Base-by-base conservation (phyloP, 139 green algal species). In the Chlorella ohadii region DNA sequence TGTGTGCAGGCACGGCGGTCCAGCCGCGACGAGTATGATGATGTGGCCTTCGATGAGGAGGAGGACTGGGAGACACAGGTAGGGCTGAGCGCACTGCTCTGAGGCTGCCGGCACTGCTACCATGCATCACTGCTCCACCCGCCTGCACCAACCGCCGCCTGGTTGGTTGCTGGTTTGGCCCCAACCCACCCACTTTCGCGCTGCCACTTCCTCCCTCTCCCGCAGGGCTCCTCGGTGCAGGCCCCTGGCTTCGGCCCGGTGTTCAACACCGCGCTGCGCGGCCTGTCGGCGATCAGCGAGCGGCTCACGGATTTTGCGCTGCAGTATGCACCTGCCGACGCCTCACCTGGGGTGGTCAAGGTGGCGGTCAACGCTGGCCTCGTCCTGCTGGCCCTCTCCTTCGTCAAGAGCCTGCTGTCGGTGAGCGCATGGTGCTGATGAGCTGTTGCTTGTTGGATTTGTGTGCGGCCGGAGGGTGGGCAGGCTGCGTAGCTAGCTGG, bases 341-440 rank as follows among this genome's bases (percentile, higher is more conserved):
- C 44, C 9, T 84, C 85, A 0, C 70, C 70, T 19, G 72, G 34
- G 1, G 80, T 79, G 36, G 89, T 93, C n/a, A 67, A 71, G 28
- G 72, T 81, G 38, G 85, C 79, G 23, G 88, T 93, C 15, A 84
- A 72, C 33, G 89, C 77, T 5, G 88, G 78, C 7, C 74, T 92
- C 15, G 36, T 92, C 1, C 73, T 93, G 27, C 9, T 89, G n/a
- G 67, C 83, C 3, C 70, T 93, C 0, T 85, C 82, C n/a, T 86
- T 93, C 75, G 89, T 86, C 27, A 90, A 88, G 74, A 89, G 89
- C 79, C 31, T 93, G 1, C 57, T 93, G 4, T 85, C 77, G 83
- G 82, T 93, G 68, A 85, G 88, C 6, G 51, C 9, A 16, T 6
- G 44, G 44, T 51, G 44, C 44, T n/a, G n/a, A n/a, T n/a, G n/a